Evolutionary conservation across 1,284 basidiomycete genomes (phyloP).

Genomic region (Ganoderma sinense): DNA sequence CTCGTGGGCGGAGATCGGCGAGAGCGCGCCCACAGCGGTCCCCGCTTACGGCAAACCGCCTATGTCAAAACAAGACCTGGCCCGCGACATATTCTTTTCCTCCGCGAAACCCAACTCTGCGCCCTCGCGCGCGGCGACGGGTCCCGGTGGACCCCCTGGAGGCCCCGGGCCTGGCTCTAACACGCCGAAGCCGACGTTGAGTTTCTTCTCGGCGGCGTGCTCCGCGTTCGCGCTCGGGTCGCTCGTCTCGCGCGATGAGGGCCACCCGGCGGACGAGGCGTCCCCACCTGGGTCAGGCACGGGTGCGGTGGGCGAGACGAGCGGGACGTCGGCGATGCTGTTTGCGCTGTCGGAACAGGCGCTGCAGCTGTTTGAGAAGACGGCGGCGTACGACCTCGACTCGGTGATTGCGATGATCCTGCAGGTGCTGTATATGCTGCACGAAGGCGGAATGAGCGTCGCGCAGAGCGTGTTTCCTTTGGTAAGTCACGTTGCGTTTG

Average conservation of each 20-base stretch:
- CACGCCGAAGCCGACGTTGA: constrained; percentile 51
- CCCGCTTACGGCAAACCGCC: constrained; percentile 17
- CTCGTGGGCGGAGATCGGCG: constrained; percentile 42
- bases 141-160: constrained; percentile 5
- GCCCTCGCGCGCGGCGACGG: constrained; percentile 16
- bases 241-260: constrained; percentile 42
- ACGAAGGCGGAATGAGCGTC: constrained; percentile 54
- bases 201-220: constrained; percentile 64
- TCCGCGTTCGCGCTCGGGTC: constrained; percentile 66
- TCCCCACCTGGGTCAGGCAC: constrained; percentile 21
- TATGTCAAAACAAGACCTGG: constrained; percentile 40
- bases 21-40: background rate
- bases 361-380: constrained; percentile 50
- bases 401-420: constrained; percentile 59
- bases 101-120: constrained; percentile 19
- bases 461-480: constrained; percentile 51
- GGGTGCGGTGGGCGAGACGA: constrained; percentile 16
- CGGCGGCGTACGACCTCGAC: constrained; percentile 56
- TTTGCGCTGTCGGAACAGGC: constrained; percentile 56
- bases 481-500: constrained; percentile 38
- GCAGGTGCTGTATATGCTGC: constrained; percentile 60
- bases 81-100: constrained; percentile 45
- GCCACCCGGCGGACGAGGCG: constrained; percentile 13
- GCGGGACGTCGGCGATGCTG: constrained; percentile 45
- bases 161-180: constrained; percentile 14